A percentile compares a stretch with the other conserved stretches of the same genome.
phyloP scores from a whole-genome alignment of 495 filamentous ascomycete genomes.

The Stereocaulon alpinum region DNA sequence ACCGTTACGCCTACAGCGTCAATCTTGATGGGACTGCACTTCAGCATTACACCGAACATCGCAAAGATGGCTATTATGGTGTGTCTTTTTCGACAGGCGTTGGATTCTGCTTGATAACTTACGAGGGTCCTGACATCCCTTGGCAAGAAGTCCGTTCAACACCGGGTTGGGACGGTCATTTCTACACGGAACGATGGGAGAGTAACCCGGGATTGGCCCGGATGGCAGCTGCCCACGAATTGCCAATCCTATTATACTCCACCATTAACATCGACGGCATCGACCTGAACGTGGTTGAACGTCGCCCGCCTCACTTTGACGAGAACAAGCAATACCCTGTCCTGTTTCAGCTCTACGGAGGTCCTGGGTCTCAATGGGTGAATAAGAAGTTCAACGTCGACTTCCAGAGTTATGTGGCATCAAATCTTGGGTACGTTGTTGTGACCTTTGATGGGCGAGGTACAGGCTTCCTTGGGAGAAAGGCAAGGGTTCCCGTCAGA shows the following conservation, averaged over 20 bases:
- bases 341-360: slow-evolving; percentile 85
- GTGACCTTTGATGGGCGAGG: slow-evolving; percentile 91
- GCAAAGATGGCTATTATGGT: slow-evolving; percentile 69
- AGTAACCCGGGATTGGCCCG: slow-evolving; percentile 60
- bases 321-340: slow-evolving; percentile 80
- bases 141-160: slow-evolving; percentile 89
- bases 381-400: slow-evolving; percentile 73
- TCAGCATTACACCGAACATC: slow-evolving; percentile 60
- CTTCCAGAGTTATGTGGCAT: slow-evolving; percentile 84
- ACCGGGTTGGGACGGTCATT: slow-evolving; percentile 48
- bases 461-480: slow-evolving; percentile 81
- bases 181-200: slow-evolving; percentile 61
- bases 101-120: slow-evolving; percentile 72
- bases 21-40: slow-evolving; percentile 67
- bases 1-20: slow-evolving; percentile 85
- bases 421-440: slow-evolving; percentile 82
- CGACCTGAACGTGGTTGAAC: slow-evolving; percentile 77
- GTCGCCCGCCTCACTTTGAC: slow-evolving; percentile 85
- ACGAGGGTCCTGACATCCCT: slow-evolving; percentile 75
- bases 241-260: slow-evolving; percentile 76
- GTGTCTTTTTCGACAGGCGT: slow-evolving; percentile 76
- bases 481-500: slow-evolving; percentile 69
- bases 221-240: slow-evolving; percentile 61
- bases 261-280: slow-evolving; percentile 74
- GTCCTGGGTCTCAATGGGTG: slow-evolving; percentile 81